phyloP scores from a whole-genome alignment of 257 asterid species.

The Buddleja alternifolia region DNA sequence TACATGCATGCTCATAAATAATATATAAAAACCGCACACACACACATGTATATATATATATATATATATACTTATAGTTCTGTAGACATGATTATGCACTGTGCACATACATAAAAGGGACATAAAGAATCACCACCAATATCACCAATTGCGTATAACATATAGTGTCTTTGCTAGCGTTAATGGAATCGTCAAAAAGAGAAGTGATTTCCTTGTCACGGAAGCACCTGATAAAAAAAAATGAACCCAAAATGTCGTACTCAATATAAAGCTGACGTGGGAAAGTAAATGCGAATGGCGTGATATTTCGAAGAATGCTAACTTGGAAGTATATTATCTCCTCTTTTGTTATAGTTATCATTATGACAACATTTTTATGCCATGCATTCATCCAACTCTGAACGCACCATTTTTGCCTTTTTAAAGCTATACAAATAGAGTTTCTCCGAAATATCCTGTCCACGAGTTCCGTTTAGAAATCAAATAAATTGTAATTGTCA shows the following conservation, averaged over 20 bases:
- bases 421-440: background rate
- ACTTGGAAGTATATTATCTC: background rate
- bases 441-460: too few relatives aligned
- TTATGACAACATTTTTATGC: constrained; percentile 27
- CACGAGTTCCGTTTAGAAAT: too few relatives aligned
- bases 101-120: too few relatives aligned
- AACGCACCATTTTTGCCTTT: constrained; percentile 4
- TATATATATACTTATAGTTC: too few relatives aligned
- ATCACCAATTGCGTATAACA: too few relatives aligned
- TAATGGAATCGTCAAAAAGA: constrained; percentile 34
- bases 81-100: too few relatives aligned
- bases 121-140: too few relatives aligned
- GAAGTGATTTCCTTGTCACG: constrained; percentile 60
- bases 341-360: constrained; percentile 2
- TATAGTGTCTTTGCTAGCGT: background rate
- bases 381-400: constrained; percentile 20
- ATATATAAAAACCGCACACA: too few relatives aligned
- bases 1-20: too few relatives aligned
- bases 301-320: background rate
- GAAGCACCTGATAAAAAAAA: constrained; percentile 27
- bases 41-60: too few relatives aligned
- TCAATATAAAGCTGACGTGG: constrained; percentile 11
- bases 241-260: background rate
- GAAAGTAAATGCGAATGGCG: background rate
- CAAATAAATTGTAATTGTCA: too few relatives aligned